Conservation (phyloP, 2,329 filamentous ascomycete genomes). For the Pestalotiopsis sp. region DNA sequence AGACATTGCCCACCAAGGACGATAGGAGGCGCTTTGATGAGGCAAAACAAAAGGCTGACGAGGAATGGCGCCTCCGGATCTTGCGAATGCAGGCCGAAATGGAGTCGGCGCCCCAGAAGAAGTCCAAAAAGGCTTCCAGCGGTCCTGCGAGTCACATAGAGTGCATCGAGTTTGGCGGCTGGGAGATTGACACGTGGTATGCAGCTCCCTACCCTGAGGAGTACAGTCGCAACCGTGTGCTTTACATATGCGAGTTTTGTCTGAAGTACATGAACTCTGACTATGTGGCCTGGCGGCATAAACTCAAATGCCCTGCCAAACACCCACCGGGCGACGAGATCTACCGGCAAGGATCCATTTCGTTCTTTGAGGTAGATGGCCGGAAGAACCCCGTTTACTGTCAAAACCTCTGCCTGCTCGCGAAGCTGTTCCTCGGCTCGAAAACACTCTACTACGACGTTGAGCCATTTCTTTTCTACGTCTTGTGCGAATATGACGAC, state of each 20-base stretch:
- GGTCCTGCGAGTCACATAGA: conserved; percentile 95
- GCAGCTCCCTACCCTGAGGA: conserved; percentile 97
- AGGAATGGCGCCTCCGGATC: conserved; percentile 78
- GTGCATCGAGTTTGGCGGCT: conserved; percentile 96
- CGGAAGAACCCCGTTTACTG: conserved; percentile 98
- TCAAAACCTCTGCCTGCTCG: conserved; percentile 93
- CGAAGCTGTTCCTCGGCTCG: conserved; percentile 96
- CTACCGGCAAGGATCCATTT: conserved; percentile 87
- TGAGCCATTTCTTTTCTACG: conserved; percentile 95
- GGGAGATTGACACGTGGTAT: conserved; percentile 99
- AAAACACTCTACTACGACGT: conserved; percentile 99
- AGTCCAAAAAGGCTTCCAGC: conserved; percentile 75
- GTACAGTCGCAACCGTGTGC: conserved; percentile 91
- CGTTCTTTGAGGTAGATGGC: conserved; percentile 97
- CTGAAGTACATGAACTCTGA: conserved; percentile 99
- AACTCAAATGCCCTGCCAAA: conserved; percentile 94
- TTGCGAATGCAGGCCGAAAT: conserved; percentile 64
- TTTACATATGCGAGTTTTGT: conserved; percentile 99
- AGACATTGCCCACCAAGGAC: conserved; percentile 78
- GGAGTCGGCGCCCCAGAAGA: conserved; percentile 61
- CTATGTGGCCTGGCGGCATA: conserved; percentile 97
- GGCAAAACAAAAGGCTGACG: conserved; percentile 87
- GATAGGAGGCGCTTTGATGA: conserved; percentile 89
- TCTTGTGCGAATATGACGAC: conserved; percentile 92
- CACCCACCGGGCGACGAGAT: conserved; percentile 98